phyloP scores from a whole-genome alignment of 352 stramenopile genomes.

The Phytopythium sindhum region DNA sequence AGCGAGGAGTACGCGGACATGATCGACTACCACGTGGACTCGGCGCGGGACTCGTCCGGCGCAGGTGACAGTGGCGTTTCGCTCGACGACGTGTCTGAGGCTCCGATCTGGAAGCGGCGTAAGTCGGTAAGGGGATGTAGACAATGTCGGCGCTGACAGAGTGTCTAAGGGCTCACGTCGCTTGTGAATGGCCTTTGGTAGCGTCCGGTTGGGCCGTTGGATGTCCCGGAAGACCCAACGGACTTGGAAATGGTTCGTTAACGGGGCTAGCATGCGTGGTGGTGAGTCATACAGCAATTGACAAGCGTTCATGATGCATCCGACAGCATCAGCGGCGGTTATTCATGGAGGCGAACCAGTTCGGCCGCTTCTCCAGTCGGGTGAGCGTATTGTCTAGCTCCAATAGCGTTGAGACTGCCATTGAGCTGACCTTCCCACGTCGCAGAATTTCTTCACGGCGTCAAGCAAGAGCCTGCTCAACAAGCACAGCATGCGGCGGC shows the following conservation, averaged over 20 bases:
- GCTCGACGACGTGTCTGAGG: slow-evolving; percentile 13
- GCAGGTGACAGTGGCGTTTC: not conserved
- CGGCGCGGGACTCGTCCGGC: slow-evolving; percentile 35
- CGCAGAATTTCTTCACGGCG: slow-evolving; percentile 41
- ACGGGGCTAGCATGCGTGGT: not conserved
- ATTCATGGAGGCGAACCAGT: slow-evolving; percentile 60
- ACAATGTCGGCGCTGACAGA: not conserved
- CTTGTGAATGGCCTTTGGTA: slow-evolving; percentile 7
- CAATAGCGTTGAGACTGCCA: not conserved
- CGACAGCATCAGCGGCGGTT: slow-evolving; percentile 53
- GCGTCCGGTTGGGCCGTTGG: slow-evolving; percentile 36
- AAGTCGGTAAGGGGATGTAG: slow-evolving; percentile 22
- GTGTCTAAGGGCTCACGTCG: not conserved
- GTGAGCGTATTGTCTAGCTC: slow-evolving; percentile 9
- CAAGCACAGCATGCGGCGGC: slow-evolving; percentile 20
- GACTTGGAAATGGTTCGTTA: slow-evolving; percentile 55
- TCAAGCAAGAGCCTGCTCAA: slow-evolving; percentile 38
- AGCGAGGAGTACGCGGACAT: slow-evolving; percentile 58
- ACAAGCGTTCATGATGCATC: not conserved
- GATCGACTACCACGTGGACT: slow-evolving; percentile 70
- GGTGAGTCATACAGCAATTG: not conserved
- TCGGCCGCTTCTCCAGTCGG: slow-evolving; percentile 38
- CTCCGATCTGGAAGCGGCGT: slow-evolving; percentile 45
- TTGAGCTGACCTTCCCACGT: not conserved
- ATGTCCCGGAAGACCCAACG: slow-evolving; percentile 32